A percentile compares a stretch with the other conserved stretches of the same genome.
These are phyloP conservation scores for Astathelohania contejeani DNA, from an alignment of 371 early-diverging fungal genomes.

Conservation along the genomic window DNA sequence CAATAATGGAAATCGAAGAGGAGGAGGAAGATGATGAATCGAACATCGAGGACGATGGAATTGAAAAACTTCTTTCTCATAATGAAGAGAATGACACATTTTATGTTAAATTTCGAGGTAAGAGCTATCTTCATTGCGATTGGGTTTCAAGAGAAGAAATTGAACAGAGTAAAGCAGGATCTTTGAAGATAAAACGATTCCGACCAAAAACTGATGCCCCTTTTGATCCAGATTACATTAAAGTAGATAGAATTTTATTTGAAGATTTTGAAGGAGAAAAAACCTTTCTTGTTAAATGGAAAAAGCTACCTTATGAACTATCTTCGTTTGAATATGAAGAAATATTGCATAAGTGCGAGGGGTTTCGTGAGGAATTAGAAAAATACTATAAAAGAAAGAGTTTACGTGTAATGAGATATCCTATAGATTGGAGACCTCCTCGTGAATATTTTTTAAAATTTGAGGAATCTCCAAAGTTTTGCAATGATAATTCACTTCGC, in stretches of 20 bases:
- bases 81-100: conserved; percentile 35
- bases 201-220: conserved; percentile 13
- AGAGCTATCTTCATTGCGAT: conserved; percentile 51
- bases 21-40: conserved; percentile 2
- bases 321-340: conserved; percentile 69
- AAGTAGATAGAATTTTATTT: conserved; percentile 46
- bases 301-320: conserved; percentile 64
- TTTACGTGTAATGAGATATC: conserved; percentile 19
- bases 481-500: conserved; percentile 56
- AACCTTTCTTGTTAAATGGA: conserved; percentile 74
- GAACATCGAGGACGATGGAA: conserved; percentile 42
- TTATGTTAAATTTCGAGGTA: conserved; percentile 48
- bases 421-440: conserved; percentile 48
- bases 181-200: conserved; percentile 48
- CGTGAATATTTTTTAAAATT: conserved; percentile 36
- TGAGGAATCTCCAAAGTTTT: conserved; percentile 32
- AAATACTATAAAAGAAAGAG: conserved; percentile 37
- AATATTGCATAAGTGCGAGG: conserved; percentile 53
- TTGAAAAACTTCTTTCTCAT: conserved; percentile 47
- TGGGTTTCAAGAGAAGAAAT: conserved; percentile 42
- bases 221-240: conserved; percentile 44
- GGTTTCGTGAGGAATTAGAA: conserved; percentile 52
- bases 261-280: conserved; percentile 38
- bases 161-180: conserved; percentile 39
- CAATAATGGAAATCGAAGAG: background rate